A percentile compares a stretch with the other conserved stretches of the same genome.
Conservation (phyloP, 305 asterid genomes). For the Plantago rigida region DNA sequence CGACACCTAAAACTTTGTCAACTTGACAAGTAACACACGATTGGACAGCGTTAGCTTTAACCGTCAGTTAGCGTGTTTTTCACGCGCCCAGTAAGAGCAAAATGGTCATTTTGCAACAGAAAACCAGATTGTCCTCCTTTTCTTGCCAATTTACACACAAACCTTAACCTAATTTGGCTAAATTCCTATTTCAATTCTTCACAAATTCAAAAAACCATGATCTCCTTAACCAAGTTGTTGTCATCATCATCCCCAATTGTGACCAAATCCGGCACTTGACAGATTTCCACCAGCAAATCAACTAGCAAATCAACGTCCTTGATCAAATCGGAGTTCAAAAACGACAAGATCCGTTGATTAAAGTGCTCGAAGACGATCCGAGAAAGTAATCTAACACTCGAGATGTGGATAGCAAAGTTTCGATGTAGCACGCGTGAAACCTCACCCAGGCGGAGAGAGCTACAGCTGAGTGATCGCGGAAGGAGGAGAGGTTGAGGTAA, state of each 20-base stretch:
- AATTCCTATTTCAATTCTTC: too few species aligned
- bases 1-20: too few species aligned
- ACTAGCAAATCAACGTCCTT: conserved; percentile 47
- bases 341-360: conserved; percentile 35
- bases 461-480: conserved; percentile 58
- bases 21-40: too few species aligned
- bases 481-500: conserved; percentile 59
- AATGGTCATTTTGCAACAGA: too few species aligned
- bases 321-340: conserved; percentile 44
- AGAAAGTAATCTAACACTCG: conserved; percentile 52
- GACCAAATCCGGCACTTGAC: conserved; percentile 44
- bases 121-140: too few species aligned
- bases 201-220: too few species aligned
- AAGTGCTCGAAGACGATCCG: conserved; percentile 35
- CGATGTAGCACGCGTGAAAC: conserved; percentile 65
- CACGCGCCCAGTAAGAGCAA: too few species aligned
- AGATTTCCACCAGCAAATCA: conserved; percentile 40
- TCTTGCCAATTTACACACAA: too few species aligned
- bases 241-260: conserved; percentile 26
- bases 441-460: conserved; percentile 68
- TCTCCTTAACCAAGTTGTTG: conserved; percentile 39
- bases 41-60: too few species aligned
- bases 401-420: conserved; percentile 48
- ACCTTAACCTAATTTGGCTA: too few species aligned
- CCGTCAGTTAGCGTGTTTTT: too few species aligned